phyloP scores from a whole-genome alignment of 1,284 basidiomycete genomes.

The Pterula multifida region DNA sequence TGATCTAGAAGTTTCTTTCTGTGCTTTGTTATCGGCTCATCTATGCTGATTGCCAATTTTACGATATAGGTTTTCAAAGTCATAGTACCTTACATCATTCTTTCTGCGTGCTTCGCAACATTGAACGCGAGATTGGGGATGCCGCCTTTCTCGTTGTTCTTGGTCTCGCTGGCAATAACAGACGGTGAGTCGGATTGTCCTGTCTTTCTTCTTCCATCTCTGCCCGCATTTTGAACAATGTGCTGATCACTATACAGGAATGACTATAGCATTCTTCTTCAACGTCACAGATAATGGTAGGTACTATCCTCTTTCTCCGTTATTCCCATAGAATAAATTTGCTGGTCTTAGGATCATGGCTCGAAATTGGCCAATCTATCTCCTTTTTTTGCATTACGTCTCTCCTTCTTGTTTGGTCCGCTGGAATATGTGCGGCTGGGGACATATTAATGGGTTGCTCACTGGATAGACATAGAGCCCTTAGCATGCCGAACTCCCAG shows the following conservation, averaged over 20 bases:
- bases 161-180: constrained; percentile 62
- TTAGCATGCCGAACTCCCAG: no score
- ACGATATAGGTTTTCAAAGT: constrained; percentile 66
- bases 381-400: constrained; percentile 84
- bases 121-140: constrained; percentile 55
- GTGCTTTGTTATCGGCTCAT: not conserved
- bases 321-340: not conserved
- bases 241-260: constrained; percentile 27
- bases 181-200: constrained; percentile 38
- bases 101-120: constrained; percentile 56
- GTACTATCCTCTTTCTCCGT: constrained; percentile 6
- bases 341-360: constrained; percentile 53
- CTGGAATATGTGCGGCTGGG: constrained; percentile 58
- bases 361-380: constrained; percentile 84
- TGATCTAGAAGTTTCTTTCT: no score
- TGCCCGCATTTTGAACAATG: constrained; percentile 1
- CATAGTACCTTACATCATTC: constrained; percentile 66
- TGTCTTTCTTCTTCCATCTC: not conserved
- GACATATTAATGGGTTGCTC: constrained; percentile 45
- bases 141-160: constrained; percentile 67
- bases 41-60: not conserved
- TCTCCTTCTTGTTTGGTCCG: constrained; percentile 68
- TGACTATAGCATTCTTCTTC: constrained; percentile 79
- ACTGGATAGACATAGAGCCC: constrained; percentile 9
- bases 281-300: constrained; percentile 69